These are phyloP conservation scores for Fusarium acutatum DNA, from an alignment of 2,329 filamentous ascomycete species.

Conservation along the genomic window DNA sequence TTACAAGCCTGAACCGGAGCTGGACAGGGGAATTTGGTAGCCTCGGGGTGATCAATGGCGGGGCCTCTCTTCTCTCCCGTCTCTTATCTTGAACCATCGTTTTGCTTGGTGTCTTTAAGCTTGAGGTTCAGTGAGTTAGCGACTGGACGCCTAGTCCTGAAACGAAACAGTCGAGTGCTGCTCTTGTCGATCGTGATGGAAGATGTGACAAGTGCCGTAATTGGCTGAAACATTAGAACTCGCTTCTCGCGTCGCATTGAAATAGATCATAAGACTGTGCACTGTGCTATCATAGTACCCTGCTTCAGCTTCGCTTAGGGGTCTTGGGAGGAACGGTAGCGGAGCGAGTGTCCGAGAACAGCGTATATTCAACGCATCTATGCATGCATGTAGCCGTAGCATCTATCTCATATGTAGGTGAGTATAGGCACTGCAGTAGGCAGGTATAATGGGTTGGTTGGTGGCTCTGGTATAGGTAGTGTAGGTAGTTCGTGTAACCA, in stretches of 20 bases:
- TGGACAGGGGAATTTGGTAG: neutral
- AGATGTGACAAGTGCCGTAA: constrained; percentile 31
- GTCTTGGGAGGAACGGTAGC: neutral
- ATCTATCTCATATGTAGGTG: constrained; percentile 1
- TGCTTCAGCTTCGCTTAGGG: constrained; percentile 14
- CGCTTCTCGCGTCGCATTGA: constrained; percentile 11
- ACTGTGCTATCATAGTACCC: neutral
- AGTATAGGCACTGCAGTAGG: neutral
- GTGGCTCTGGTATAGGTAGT: neutral
- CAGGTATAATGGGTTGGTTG: neutral
- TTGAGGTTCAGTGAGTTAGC: neutral
- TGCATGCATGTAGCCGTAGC: constrained; percentile 8
- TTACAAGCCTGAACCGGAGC: neutral
- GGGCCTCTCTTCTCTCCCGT: constrained; percentile 1
- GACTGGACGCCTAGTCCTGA: constrained; percentile 14
- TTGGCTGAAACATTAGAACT: constrained; percentile 16
- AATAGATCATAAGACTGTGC: constrained; percentile 4
- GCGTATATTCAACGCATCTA: constrained; percentile 1
- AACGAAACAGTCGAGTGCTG: constrained; percentile 22
- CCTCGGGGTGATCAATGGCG: constrained; percentile 8
- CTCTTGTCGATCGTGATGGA: constrained; percentile 35
- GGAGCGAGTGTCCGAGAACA: constrained; percentile 1
- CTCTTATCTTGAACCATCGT: constrained; percentile 11
- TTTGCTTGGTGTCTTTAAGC: neutral
- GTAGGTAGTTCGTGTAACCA: neutral